Evolutionary conservation across 2,329 filamentous ascomycete genomes (phyloP).

Genomic region (Rhynchosporium secalis): DNA sequence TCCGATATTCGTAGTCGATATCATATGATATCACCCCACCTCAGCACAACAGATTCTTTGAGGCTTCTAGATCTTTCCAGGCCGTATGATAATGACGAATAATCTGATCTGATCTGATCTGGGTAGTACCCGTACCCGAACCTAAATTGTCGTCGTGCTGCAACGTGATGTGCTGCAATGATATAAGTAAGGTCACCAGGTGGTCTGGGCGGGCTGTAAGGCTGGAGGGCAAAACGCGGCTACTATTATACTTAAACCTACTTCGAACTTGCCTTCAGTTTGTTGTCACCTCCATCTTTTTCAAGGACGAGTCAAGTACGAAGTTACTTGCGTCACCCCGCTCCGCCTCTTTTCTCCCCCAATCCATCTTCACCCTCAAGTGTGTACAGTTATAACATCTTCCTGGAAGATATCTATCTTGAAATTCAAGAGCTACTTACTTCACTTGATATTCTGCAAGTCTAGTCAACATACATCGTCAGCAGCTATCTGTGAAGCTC

Average conservation of each 20-base stretch:
- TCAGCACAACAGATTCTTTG: background rate
- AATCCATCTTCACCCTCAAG: background rate
- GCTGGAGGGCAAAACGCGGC: constrained; percentile 7
- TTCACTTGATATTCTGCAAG: constrained; percentile 6
- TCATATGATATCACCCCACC: too few species aligned
- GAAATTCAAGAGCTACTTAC: background rate
- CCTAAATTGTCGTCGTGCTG: too few species aligned
- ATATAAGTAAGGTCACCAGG: background rate
- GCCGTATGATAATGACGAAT: background rate
- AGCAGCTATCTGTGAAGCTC: constrained; percentile 8
- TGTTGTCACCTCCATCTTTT: background rate
- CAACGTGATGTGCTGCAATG: background rate
- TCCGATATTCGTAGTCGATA: too few species aligned
- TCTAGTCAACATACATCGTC: constrained; percentile 12
- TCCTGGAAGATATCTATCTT: constrained; percentile 1
- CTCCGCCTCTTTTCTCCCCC: background rate
- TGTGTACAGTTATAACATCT: constrained; percentile 20
- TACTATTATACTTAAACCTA: background rate
- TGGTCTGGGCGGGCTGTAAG: constrained; percentile 1
- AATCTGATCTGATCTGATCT: background rate
- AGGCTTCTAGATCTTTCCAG: constrained; percentile 7
- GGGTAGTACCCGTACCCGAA: background rate
- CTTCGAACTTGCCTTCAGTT: background rate
- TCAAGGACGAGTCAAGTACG: background rate
- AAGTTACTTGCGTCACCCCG: background rate